Conservation (phyloP, 345 rosid genomes). For the Acer saccharum region DNA sequence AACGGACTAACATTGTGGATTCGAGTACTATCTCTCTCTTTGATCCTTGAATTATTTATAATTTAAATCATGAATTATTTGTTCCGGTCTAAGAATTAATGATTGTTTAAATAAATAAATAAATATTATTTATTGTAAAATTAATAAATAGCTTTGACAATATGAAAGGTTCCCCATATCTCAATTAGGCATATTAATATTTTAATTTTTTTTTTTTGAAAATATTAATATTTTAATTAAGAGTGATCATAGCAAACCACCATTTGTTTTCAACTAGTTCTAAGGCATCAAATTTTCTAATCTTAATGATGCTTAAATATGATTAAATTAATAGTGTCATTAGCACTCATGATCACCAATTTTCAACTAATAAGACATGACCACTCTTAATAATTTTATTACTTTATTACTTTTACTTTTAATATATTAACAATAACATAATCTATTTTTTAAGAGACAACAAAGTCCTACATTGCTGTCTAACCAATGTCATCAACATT, state of each 20-base stretch:
- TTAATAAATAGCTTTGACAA: background rate
- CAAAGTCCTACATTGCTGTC: conserved; percentile 22
- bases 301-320: background rate
- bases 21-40: too few species aligned
- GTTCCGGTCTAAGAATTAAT: too few species aligned
- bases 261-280: background rate
- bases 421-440: background rate
- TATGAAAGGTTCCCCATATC: background rate
- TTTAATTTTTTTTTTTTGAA: background rate
- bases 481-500: background rate
- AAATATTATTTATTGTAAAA: background rate
- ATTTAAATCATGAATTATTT: too few species aligned
- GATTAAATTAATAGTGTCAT: background rate
- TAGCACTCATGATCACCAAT: background rate
- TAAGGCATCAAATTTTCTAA: background rate
- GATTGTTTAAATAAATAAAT: too few species aligned
- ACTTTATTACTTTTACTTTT: background rate
- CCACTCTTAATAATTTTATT: background rate
- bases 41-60: too few species aligned
- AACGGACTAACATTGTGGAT: too few species aligned
- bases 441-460: background rate
- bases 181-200: background rate
- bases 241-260: background rate
- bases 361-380: background rate
- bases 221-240: background rate